A percentile compares a stretch with the other conserved stretches of the same genome.
Conservation (phyloP, 2,329 filamentous ascomycete species). For the Alternaria rosae region DNA sequence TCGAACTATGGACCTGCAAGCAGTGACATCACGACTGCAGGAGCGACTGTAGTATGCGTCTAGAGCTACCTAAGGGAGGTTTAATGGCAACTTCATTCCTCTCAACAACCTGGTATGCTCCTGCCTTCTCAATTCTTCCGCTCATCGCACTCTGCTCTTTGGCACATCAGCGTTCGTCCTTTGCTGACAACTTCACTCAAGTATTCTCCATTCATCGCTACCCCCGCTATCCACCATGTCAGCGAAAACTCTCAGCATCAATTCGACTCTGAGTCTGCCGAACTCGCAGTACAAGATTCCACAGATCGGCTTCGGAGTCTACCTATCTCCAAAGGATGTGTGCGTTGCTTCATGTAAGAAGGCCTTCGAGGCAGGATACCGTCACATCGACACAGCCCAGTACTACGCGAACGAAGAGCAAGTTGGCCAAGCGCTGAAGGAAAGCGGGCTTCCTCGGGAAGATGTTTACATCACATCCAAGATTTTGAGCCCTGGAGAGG, state of each 20-base stretch:
- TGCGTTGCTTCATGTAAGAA: constrained; percentile 66
- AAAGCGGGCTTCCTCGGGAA: constrained; percentile 63
- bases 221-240: constrained; percentile 25
- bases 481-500: constrained; percentile 63
- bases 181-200: constrained; percentile 15
- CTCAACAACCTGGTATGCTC: constrained; percentile 16
- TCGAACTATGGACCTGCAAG: constrained; percentile 7
- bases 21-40: constrained; percentile 29
- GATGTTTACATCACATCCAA: constrained; percentile 77
- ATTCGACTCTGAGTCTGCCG: constrained; percentile 59
- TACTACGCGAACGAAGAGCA: constrained; percentile 74
- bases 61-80: not conserved
- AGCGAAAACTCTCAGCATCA: constrained; percentile 48
- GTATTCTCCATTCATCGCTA: constrained; percentile 11
- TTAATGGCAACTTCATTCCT: not conserved
- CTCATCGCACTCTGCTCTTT: constrained; percentile 5
- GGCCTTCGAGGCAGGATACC: constrained; percentile 66
- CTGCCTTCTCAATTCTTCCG: constrained; percentile 7
- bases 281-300: constrained; percentile 65
- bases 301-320: constrained; percentile 75
- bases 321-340: constrained; percentile 62
- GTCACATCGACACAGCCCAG: constrained; percentile 72
- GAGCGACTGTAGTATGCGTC: constrained; percentile 9
- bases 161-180: not conserved
- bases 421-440: constrained; percentile 69